A percentile compares a stretch with the other conserved stretches of the same genome.
phyloP scores from a whole-genome alignment of 345 rosid species.

The Litchi chinensis region DNA sequence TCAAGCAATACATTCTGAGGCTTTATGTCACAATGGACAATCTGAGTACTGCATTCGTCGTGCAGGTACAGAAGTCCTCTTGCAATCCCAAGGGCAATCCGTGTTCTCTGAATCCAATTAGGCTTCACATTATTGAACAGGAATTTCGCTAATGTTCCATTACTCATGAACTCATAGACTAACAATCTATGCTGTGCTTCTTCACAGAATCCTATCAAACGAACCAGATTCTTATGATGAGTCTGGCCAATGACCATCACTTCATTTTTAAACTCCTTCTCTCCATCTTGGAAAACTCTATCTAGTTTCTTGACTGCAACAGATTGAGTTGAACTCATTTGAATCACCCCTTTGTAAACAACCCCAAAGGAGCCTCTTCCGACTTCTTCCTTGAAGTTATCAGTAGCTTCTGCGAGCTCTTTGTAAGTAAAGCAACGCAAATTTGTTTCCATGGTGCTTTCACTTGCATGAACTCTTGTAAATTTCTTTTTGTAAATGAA shows the following conservation, averaged over 20 bases:
- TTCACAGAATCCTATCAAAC: slow-evolving; percentile 45
- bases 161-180: slow-evolving; percentile 50
- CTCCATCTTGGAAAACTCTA: slow-evolving; percentile 34
- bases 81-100: slow-evolving; percentile 51
- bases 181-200: slow-evolving; percentile 44
- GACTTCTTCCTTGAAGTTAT: slow-evolving; percentile 28
- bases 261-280: slow-evolving; percentile 52
- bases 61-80: slow-evolving; percentile 50
- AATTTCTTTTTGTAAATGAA: slow-evolving; percentile 17
- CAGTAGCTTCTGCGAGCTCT: slow-evolving; percentile 32
- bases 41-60: slow-evolving; percentile 50
- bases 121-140: slow-evolving; percentile 38
- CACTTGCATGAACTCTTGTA: background rate
- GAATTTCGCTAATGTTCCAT: slow-evolving; percentile 45
- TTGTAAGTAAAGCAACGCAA: slow-evolving; percentile 23
- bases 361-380: slow-evolving; percentile 37
- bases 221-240: slow-evolving; percentile 51
- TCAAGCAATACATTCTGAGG: slow-evolving; percentile 54
- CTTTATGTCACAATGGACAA: slow-evolving; percentile 57
- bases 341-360: slow-evolving; percentile 33
- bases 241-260: slow-evolving; percentile 46
- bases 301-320: slow-evolving; percentile 46
- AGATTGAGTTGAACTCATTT: background rate
- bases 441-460: slow-evolving; percentile 21
- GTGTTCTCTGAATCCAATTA: slow-evolving; percentile 40